Percentiles rank a stretch among this genome's conserved stretches.
These are phyloP conservation scores for Arabidopsis arenosa DNA, from an alignment of 345 rosid genomes.

Conservation along the genomic window DNA sequence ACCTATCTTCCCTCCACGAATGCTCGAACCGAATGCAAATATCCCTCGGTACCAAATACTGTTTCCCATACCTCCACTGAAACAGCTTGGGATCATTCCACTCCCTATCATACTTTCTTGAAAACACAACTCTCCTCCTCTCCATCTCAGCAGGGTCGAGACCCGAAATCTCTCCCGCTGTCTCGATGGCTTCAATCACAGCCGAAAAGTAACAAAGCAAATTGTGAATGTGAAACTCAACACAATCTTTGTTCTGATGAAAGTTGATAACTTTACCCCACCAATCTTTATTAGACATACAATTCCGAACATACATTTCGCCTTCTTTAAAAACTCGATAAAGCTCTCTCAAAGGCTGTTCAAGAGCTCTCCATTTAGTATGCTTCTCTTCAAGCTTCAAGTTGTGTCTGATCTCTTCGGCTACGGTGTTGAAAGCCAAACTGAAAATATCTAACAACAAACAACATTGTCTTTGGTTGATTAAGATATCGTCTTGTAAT, in stretches of 20 bases:
- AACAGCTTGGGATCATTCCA: conserved; percentile 86
- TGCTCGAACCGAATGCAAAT: conserved; percentile 58
- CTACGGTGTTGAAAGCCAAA: conserved; percentile 63
- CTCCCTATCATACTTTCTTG: conserved; percentile 69
- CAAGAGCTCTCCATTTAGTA: conserved; percentile 92
- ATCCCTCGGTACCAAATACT: conserved; percentile 69
- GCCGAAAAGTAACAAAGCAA: conserved; percentile 69
- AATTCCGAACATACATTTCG: conserved; percentile 71
- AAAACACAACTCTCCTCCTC: conserved; percentile 64
- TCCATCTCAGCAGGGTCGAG: conserved; percentile 83
- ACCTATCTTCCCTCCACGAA: conserved; percentile 77
- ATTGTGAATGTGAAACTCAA: conserved; percentile 85
- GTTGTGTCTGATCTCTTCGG: conserved; percentile 73
- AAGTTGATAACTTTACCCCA: conserved; percentile 75
- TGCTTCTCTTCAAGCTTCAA: conserved; percentile 81
- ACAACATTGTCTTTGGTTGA: conserved; percentile 81
- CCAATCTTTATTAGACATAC: conserved; percentile 80
- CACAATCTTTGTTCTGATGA: conserved; percentile 80
- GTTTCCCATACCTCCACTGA: conserved; percentile 76
- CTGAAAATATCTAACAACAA: conserved; percentile 64
- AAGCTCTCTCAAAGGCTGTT: conserved; percentile 77
- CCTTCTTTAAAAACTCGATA: conserved; percentile 83
- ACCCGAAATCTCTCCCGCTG: conserved; percentile 83
- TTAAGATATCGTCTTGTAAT: conserved; percentile 72
- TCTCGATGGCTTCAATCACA: conserved; percentile 84